A percentile compares a stretch with the other conserved stretches of the same genome.
phyloP scores from a whole-genome alignment of 2,329 filamentous ascomycete genomes.

The Hymenoscyphus linearis region DNA sequence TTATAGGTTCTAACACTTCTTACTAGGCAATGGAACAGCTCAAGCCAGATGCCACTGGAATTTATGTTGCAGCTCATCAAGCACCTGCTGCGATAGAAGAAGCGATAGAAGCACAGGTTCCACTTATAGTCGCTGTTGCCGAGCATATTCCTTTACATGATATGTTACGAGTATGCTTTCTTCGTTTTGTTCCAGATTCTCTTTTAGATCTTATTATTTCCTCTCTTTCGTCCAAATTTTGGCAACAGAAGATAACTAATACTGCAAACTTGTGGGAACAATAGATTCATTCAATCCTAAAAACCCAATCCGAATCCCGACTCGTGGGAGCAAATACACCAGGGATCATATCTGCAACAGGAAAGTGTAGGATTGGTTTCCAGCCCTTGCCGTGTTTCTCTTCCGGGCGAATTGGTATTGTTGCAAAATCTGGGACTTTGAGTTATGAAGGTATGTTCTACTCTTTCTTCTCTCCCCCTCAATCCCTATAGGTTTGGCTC shows the following conservation, averaged over 20 bases:
- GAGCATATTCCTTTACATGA: slow-evolving; percentile 73
- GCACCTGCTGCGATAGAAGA: slow-evolving; percentile 71
- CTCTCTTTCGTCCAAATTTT: background rate
- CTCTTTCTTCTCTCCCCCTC: background rate
- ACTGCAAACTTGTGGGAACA: background rate
- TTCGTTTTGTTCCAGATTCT: background rate
- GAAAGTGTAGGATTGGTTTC: slow-evolving; percentile 67
- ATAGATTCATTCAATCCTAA: slow-evolving; percentile 62
- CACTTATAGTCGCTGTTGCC: slow-evolving; percentile 69
- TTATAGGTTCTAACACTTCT: slow-evolving; percentile 2
- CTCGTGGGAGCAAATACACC: slow-evolving; percentile 69
- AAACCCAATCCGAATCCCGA: slow-evolving; percentile 62
- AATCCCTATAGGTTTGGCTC: background rate
- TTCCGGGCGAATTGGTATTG: slow-evolving; percentile 62
- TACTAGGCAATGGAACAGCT: slow-evolving; percentile 61
- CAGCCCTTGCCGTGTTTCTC: slow-evolving; percentile 70
- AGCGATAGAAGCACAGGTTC: slow-evolving; percentile 71
- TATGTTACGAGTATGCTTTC: slow-evolving; percentile 53
- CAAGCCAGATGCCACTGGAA: slow-evolving; percentile 71
- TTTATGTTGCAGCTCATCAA: slow-evolving; percentile 73
- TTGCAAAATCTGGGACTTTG: slow-evolving; percentile 69
- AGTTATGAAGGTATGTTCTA: slow-evolving; percentile 54
- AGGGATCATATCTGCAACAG: slow-evolving; percentile 67
- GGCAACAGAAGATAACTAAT: background rate
- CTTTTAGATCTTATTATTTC: background rate